These are phyloP conservation scores for Cryptosporidium viatorum DNA, from an alignment of 169 alveolate genomes.

Conservation along the genomic window DNA sequence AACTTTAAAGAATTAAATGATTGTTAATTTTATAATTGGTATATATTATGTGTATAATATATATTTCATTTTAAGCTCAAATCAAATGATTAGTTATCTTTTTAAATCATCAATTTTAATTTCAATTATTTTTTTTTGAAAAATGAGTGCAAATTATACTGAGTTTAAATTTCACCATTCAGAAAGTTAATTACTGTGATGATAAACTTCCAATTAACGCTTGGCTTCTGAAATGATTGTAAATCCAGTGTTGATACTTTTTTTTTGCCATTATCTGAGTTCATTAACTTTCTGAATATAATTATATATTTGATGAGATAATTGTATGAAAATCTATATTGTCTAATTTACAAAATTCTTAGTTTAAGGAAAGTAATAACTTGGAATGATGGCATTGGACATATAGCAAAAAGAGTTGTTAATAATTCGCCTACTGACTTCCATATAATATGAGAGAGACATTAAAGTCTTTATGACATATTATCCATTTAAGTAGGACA, in stretches of 20 bases:
- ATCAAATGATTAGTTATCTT: too few species aligned
- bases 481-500: slow-evolving; percentile 69
- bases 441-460: slow-evolving; percentile 49
- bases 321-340: background rate
- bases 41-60: too few species aligned
- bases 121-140: too few species aligned
- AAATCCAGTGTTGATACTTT: slow-evolving; percentile 34
- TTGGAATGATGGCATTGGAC: slow-evolving; percentile 57
- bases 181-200: slow-evolving; percentile 23
- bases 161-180: background rate
- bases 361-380: slow-evolving; percentile 13
- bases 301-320: background rate
- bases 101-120: background rate
- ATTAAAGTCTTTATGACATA: slow-evolving; percentile 3
- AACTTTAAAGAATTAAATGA: background rate
- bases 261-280: slow-evolving; percentile 52
- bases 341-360: slow-evolving; percentile 40
- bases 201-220: slow-evolving; percentile 73
- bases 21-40: too few species aligned
- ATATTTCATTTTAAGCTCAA: too few species aligned
- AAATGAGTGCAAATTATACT: background rate
- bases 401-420: background rate
- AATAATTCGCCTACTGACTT: slow-evolving; percentile 60
- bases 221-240: slow-evolving; percentile 51
- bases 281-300: background rate